Conservation (phyloP, 495 filamentous ascomycete genomes). For the Haplographium delicatum region DNA sequence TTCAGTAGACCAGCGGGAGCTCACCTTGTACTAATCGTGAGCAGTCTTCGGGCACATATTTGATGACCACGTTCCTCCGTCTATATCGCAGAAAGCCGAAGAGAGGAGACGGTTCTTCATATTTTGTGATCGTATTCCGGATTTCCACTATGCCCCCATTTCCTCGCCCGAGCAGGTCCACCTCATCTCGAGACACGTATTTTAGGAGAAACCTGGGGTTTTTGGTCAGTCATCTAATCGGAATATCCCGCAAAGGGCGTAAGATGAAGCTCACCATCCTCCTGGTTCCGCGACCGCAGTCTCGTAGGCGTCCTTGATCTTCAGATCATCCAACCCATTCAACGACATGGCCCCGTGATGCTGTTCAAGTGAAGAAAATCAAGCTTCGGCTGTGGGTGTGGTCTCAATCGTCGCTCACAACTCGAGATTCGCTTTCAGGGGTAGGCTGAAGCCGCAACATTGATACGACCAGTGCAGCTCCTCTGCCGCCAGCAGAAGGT, state of each 20-base stretch:
- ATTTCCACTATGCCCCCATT: constrained; percentile 82
- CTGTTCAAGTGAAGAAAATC: not conserved
- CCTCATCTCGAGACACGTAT: constrained; percentile 83
- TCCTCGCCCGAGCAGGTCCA: constrained; percentile 72
- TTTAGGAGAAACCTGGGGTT: constrained; percentile 85
- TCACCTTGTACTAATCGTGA: constrained; percentile 88
- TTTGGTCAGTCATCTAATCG: constrained; percentile 9
- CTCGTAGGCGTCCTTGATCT: constrained; percentile 80
- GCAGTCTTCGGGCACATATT: constrained; percentile 84
- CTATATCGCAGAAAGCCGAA: constrained; percentile 91
- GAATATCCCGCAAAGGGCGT: not conserved
- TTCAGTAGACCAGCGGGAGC: constrained; percentile 12
- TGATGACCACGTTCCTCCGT: constrained; percentile 84
- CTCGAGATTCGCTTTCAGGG: constrained; percentile 19
- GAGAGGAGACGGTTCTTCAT: constrained; percentile 78
- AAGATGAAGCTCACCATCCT: constrained; percentile 70
- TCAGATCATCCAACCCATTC: constrained; percentile 86
- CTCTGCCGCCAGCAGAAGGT: constrained; percentile 19
- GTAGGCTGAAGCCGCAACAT: constrained; percentile 22
- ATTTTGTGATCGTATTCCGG: constrained; percentile 67
- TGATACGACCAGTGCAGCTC: constrained; percentile 17
- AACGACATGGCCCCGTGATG: constrained; percentile 67
- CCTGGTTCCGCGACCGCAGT: constrained; percentile 74
- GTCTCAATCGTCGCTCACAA: constrained; percentile 16
- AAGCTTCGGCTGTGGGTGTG: not conserved